Evolutionary conservation across 345 rosid species (phyloP), one percentile per base, ranked within the genome.

Genomic region (Eucalyptus melliodora): DNA sequence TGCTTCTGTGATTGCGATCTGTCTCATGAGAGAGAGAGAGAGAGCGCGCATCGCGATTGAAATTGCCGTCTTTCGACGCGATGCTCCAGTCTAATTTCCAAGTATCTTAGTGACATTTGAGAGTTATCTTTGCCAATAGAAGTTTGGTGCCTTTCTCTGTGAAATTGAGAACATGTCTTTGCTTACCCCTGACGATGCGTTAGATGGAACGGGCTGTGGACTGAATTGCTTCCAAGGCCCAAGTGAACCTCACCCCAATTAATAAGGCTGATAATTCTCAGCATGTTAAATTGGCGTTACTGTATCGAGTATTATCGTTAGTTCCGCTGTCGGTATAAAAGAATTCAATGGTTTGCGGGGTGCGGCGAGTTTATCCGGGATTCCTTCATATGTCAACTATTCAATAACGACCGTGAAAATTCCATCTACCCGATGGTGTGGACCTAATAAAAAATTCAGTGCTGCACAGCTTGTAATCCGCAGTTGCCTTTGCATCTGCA

Each of bases 391-490:
- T 14, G 72, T n/a, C 27, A 56, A 56, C 62, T 56, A 10, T 10
- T 56, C 23, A 3, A 60, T 2, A 7, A 60, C 34, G 31, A 60
- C 31, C 69, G 34, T 12, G 69, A 27, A 27, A 27, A 27, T 60
- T 1, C 24, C 19, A 16, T 31, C 42, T 0, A 24, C 80, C 21
- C 42, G 9, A 4, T 19, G 16, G 37, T 51, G 37, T 56, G 37
- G 77, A 67, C 80, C 80, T 8, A 16, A 17, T 16, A 67, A 67
- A 67, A 67, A 8, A 16, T 31, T 67, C 6, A 0, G 19, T 6
- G 1, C 3, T 5, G 27, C 23, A 1, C 40, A 31, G 16, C 11
- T 16, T 4, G 80, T 31, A 31, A 31, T 0, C 6, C 80, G 27
- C 40, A 27, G 31, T 60, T 13, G 69, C 69, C 1, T 30, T 5